Base-by-base conservation (phyloP, 1,139 yeast species). In the Debaryomyces psychrophilus region DNA sequence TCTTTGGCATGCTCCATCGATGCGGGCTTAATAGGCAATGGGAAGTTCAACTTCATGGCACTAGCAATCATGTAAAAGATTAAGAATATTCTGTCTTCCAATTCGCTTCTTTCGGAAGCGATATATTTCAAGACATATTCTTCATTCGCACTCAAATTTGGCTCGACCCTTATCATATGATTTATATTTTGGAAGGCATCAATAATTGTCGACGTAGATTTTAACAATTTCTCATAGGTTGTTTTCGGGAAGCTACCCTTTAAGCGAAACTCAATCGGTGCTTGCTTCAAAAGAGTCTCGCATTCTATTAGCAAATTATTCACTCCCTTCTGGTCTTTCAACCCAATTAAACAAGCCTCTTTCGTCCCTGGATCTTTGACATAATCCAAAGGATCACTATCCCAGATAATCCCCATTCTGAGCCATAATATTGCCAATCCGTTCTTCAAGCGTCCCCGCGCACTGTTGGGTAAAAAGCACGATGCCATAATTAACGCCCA, bases 391-490 rank as follows among this genome's bases (percentile, higher is more conserved):
- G 78, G 78, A 50, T 67, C 70, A 53, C 83, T 71, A 55, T 84
- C 85, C 96, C 96, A 88, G n/a, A 84, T 76, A 25, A 88, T 75
- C 0, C 96, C 96, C 74, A 89, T 74, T 44, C 90, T 69, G 37
- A 89, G 67, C 96, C 96, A 89, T 25, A 87, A 69, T 1, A 83
- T 68, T 0, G 90, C 79, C 23, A 88, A 62, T 0, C 89, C 89
- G 28, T 74, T 73, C 51, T 87, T 82, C 47, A 88, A 68, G 44
- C 90, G 69, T 9, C 82, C 70, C 41, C 96, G 70, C 0, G 96
- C 95, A 58, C 89, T 82, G 58, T 83, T 84, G 5, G 95, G 96
- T 48, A 87, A 73, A 45, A 89, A 76, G 1, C 80, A 69, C 25
- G 83, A 68, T 0, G 85, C 83, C 68, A 88, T 79, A 2, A 81